Percentiles rank a stretch among this genome's conserved stretches.
These are phyloP conservation scores for Fusarium sp. DNA, from an alignment of 2,329 filamentous ascomycete genomes.

Conservation along the genomic window DNA sequence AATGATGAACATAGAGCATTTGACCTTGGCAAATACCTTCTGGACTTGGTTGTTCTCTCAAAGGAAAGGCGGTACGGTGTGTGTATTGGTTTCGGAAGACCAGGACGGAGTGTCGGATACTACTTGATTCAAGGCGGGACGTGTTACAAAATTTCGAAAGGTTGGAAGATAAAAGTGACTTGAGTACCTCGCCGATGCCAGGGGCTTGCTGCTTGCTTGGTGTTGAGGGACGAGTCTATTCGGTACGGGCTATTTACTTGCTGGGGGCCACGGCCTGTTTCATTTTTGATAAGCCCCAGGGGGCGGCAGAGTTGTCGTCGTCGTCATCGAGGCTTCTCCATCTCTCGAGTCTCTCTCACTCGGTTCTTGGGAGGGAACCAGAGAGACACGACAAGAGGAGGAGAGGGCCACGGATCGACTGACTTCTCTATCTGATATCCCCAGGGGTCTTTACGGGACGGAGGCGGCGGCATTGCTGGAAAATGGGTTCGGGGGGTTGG, in stretches of 20 bases:
- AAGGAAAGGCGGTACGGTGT: conserved; percentile 48
- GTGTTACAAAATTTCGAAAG: conserved; percentile 47
- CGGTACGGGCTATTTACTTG: conserved; percentile 46
- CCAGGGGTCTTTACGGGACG: conserved; percentile 33
- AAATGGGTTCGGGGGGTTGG: conserved; percentile 50
- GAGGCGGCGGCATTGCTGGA: conserved; percentile 53
- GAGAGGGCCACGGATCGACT: neutral
- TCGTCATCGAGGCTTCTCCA: conserved; percentile 6
- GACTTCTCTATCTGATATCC: neutral
- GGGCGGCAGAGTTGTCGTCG: conserved; percentile 4
- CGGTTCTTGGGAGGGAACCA: neutral
- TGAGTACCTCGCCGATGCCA: conserved; percentile 43
- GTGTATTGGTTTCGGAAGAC: conserved; percentile 51
- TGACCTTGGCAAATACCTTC: conserved; percentile 55
- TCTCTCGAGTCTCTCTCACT: neutral
- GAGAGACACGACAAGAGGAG: neutral
- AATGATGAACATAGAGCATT: conserved; percentile 56
- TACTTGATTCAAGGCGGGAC: conserved; percentile 49
- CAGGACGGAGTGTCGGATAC: conserved; percentile 52
- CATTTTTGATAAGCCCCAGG: conserved; percentile 47
- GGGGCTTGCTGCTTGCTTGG: conserved; percentile 49
- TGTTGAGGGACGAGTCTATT: conserved; percentile 45
- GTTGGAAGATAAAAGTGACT: conserved; percentile 54
- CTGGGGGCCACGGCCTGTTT: conserved; percentile 42
- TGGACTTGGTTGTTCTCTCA: conserved; percentile 54